Evolutionary conservation across 1,284 basidiomycete genomes (phyloP).

Genomic region (Microbotryomycetes sp.): DNA sequence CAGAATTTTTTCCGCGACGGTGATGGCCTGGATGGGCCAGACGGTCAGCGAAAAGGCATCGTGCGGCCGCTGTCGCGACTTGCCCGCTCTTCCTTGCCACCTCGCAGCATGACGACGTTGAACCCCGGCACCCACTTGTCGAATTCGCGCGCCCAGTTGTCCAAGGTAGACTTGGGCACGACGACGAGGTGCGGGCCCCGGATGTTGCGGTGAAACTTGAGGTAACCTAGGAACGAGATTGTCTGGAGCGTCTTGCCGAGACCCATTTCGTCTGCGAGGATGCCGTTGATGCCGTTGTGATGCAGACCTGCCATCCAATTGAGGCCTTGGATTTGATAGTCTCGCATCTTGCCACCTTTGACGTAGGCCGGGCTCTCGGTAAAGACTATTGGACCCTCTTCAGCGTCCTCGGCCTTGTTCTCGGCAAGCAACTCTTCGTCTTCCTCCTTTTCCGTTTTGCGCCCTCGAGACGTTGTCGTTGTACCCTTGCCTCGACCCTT

Average conservation of each 20-base stretch:
- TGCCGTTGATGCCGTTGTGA: conserved; percentile 88
- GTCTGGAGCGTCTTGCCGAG: conserved; percentile 98
- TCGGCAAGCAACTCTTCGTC: conserved; percentile 91
- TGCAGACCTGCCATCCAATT: conserved; percentile 96
- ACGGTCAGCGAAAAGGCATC: conserved; percentile 4
- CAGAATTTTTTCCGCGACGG: conserved; percentile 71
- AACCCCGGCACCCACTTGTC: conserved; percentile 87
- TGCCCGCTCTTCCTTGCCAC: conserved; percentile 79
- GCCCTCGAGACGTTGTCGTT: conserved; percentile 36
- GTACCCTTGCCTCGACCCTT: conserved; percentile 50
- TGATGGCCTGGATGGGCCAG: conserved; percentile 54
- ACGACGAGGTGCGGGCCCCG: conserved; percentile 86
- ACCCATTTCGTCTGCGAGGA: conserved; percentile 93
- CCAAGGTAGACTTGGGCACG: conserved; percentile 93
- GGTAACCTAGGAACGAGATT: conserved; percentile 92
- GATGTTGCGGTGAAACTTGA: conserved; percentile 73
- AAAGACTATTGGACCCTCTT: conserved; percentile 69
- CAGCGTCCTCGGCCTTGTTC: conserved; percentile 58
- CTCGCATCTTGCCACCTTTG: conserved; percentile 76
- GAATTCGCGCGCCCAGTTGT: conserved; percentile 96
- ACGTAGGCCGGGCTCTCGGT: conserved; percentile 86
- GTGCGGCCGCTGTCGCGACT: conserved; percentile 28
- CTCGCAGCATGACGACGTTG: conserved; percentile 71
- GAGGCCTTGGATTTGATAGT: conserved; percentile 91
- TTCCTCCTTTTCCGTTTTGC: conserved; percentile 97